These are phyloP conservation scores for Leptoxyphium fumago DNA, from an alignment of 2,329 filamentous ascomycete genomes.

Conservation along the genomic window DNA sequence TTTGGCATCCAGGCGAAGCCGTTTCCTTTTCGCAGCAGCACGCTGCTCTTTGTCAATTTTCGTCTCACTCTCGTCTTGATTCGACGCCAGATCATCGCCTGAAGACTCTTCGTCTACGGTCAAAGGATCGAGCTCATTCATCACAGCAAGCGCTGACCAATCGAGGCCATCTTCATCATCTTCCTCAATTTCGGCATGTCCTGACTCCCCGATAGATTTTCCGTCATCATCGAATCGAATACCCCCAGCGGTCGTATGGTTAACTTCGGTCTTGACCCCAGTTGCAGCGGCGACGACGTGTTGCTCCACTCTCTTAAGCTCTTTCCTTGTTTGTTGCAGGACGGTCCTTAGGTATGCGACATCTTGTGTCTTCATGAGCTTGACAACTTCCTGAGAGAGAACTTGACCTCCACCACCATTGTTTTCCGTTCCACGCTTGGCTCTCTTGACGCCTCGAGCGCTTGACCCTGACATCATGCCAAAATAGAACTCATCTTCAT, in stretches of 20 bases:
- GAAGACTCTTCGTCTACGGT: background rate
- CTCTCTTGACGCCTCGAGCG: constrained; percentile 30
- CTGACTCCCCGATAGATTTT: constrained; percentile 1
- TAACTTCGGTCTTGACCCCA: constrained; percentile 24
- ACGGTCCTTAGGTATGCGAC: constrained; percentile 45
- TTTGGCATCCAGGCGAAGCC: constrained; percentile 34
- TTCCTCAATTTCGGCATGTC: constrained; percentile 1
- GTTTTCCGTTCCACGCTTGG: constrained; percentile 30
- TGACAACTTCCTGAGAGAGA: constrained; percentile 42
- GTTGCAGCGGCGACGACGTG: constrained; percentile 19
- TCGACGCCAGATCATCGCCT: constrained; percentile 1
- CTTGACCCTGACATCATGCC: constrained; percentile 44
- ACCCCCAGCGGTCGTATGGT: constrained; percentile 12
- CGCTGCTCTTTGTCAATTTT: constrained; percentile 15
- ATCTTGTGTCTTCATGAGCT: constrained; percentile 52
- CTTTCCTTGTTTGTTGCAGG: constrained; percentile 38
- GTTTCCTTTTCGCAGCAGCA: constrained; percentile 34
- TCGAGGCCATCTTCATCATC: constrained; percentile 5
- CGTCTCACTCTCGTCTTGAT: constrained; percentile 11
- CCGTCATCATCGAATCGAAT: constrained; percentile 25
- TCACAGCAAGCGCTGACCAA: background rate
- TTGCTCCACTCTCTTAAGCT: constrained; percentile 35
- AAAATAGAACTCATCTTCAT: constrained; percentile 53
- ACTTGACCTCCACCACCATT: constrained; percentile 18
- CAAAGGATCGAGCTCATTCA: constrained; percentile 2